Evolutionary conservation across 495 filamentous ascomycete species (phyloP), one percentile per base, ranked within the genome.

Genomic region (Penicillium taxi): DNA sequence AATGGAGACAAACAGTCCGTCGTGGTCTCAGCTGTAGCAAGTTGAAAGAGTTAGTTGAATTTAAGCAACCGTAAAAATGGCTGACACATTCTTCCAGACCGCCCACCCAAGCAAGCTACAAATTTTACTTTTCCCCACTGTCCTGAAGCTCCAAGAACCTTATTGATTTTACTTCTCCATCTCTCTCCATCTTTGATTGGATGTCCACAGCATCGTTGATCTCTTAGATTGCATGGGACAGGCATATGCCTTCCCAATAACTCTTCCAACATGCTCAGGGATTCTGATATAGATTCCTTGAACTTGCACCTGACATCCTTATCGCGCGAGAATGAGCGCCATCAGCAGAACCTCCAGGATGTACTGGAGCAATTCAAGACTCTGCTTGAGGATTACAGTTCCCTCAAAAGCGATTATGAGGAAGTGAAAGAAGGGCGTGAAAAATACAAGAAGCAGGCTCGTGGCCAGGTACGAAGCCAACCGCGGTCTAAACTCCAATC

Each of bases 391-490:
- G 64, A 63, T 37, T 74, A 78, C 52, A 70, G 66, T 39, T 50
- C 56, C 0, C 57, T 78, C 19, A 72, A 71, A 44, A 75, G 68
- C 45, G 72, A 76, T 43, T 73, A 72, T 32, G 73, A 77, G 45
- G 71, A 75, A 32, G 72, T 74, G 36, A 70, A 70, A 28, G 72
- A 73, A 35, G 49, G 62, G 4, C 56, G 70, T 0, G 71, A 74
- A 42, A 66, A 63, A 20, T 73, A 73, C 58, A 73, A 77, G 48
- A 63, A 63, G 33, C 50, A 73, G 39, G 68, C 67, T 9, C 61
- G 63, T 28, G 68, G 65, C 17, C 67, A 70, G 44, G 63, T 64
- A 64, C n/a, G 53, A 35, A 35, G 18, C 27, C 25, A 26, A 23
- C 24, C 16, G 20, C 13, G 6, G 25, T 16, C 37, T 17, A 29